These are phyloP conservation scores for Malus sieversii DNA, from an alignment of 306 rosid genomes.

Conservation along the genomic window DNA sequence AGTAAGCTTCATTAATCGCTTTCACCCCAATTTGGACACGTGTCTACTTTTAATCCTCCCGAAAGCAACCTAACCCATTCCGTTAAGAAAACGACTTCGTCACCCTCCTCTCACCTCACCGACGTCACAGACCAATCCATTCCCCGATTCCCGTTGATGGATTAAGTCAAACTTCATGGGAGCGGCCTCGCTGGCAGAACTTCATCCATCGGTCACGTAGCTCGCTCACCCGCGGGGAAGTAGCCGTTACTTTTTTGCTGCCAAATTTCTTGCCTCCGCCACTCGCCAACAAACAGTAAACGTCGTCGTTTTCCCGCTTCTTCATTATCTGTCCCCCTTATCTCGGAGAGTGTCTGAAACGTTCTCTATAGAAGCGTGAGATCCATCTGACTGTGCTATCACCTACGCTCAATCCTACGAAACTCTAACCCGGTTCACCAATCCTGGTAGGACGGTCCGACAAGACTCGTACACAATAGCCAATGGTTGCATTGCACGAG, in stretches of 20 bases:
- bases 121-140: background rate
- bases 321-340: background rate
- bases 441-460: background rate
- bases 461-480: background rate
- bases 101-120: background rate
- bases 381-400: constrained; percentile 1
- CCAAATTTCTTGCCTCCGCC: background rate
- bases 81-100: background rate
- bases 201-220: background rate
- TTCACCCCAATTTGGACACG: background rate
- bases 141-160: background rate
- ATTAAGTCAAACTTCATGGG: background rate
- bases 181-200: background rate
- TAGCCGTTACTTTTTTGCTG: background rate
- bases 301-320: constrained; percentile 11
- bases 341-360: constrained; percentile 13
- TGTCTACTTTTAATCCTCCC: background rate
- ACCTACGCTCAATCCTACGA: background rate
- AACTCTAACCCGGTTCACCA: background rate
- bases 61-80: background rate
- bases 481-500: background rate
- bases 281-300: background rate
- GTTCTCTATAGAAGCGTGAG: constrained; percentile 31
- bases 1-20: background rate
- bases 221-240: background rate